These are phyloP conservation scores for Drosera spatulata DNA, from an alignment of 179 eudicot genomes.

Conservation along the genomic window DNA sequence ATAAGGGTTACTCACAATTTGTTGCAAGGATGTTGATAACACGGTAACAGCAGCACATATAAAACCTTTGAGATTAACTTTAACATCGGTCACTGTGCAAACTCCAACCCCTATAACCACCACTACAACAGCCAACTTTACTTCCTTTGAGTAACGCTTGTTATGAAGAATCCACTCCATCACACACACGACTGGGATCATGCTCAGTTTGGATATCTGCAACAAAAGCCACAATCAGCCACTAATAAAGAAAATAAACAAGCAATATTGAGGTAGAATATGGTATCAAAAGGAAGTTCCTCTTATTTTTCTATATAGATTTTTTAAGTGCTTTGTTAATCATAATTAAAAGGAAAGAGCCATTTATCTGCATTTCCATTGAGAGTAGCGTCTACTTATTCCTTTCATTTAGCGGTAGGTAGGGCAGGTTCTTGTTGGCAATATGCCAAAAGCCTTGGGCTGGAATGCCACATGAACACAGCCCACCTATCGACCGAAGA, in stretches of 20 bases:
- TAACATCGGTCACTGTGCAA: constrained; percentile 75
- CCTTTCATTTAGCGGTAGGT: too few relatives aligned
- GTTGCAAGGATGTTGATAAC: constrained; percentile 68
- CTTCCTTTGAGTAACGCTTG: constrained; percentile 57
- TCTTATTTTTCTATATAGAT: too few relatives aligned
- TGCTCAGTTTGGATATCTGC: constrained; percentile 75
- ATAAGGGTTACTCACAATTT: constrained; percentile 47
- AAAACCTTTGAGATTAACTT: constrained; percentile 72
- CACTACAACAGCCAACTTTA: constrained; percentile 64
- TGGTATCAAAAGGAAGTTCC: not conserved
- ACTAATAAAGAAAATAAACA: constrained; percentile 2
- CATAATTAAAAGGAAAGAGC: too few relatives aligned
- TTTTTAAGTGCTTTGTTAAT: too few relatives aligned
- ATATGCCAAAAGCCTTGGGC: too few relatives aligned
- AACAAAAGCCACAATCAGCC: constrained; percentile 8
- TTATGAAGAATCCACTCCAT: constrained; percentile 74
- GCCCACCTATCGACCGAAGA: too few relatives aligned
- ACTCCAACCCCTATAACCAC: constrained; percentile 81
- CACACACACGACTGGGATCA: constrained; percentile 76
- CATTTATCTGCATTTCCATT: too few relatives aligned
- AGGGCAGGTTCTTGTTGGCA: too few relatives aligned
- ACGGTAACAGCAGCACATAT: constrained; percentile 66
- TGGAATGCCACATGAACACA: too few relatives aligned
- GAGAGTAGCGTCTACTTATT: too few relatives aligned
- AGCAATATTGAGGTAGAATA: not conserved